Base-by-base conservation (phyloP, 768 basidiomycete species). In the Phylloporus sp. region DNA sequence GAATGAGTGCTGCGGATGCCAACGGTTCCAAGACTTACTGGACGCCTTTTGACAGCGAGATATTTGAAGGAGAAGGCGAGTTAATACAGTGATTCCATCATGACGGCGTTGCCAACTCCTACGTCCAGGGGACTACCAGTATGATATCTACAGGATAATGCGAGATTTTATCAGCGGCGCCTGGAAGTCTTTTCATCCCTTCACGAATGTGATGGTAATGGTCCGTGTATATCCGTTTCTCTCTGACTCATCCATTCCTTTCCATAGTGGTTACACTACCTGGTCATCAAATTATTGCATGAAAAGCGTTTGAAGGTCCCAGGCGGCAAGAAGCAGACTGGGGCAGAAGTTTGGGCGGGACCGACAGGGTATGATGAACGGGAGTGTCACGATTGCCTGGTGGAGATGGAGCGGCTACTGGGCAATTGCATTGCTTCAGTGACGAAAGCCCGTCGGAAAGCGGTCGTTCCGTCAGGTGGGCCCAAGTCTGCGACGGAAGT, bases 141-240 rank as follows among this genome's bases (percentile, higher is more conserved):
- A 91, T 65, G 92, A 97, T 60, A 74, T 97, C 5, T 99, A 99
- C 60, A 80, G 95, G 34, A 78, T 84, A 68, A 97, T 98, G 90
- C 73, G 74, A 39, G 69, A 71, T 24, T 69, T 81, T 51, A 81
- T 79, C 37, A 68, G 73, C 6, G 71, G 71, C 28, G 62, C 72
- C 33, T 99, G 96, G 96, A 76, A 79, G 54, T 75, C 66, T 9
- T 96, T 82, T 62, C 75, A 80, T 46, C 91, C 91, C 2, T 66
- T 86, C 15, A 93, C 91, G 9, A 98, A 97, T 62, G 81, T 96
- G 29, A 81, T 98, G 80, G 95, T 94, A 59, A 60, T 80, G 57
- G 21, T 13, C 33, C 45, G 18, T 34, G 5, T 29, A 5, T 21
- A 38, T 28, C 8, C 38, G 27, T 39, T 14, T n/a, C 18, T n/a